These are phyloP conservation scores for Plasmodium vivax DNA, from an alignment of 169 alveolate species.

Conservation along the genomic window DNA sequence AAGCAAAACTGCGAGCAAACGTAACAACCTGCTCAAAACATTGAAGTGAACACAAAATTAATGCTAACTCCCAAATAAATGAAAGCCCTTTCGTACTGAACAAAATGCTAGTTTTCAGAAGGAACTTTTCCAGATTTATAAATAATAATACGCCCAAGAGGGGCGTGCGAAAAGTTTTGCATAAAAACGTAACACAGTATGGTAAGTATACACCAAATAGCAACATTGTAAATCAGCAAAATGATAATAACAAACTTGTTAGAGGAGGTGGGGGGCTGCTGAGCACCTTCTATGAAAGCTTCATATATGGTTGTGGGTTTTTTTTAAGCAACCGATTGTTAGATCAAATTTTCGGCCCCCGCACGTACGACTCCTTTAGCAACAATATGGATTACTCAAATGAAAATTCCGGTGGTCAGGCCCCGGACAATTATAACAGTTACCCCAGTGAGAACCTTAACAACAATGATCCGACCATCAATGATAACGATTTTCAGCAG, in stretches of 20 bases:
- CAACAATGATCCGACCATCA: constrained; percentile 54
- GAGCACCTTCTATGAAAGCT: constrained; percentile 65
- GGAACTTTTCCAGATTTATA: constrained; percentile 71
- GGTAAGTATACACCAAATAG: constrained; percentile 20
- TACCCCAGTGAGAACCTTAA: constrained; percentile 44
- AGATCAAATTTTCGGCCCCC: constrained; percentile 72
- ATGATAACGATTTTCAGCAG: constrained; percentile 66
- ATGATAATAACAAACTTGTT: constrained; percentile 27
- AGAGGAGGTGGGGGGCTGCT: constrained; percentile 49
- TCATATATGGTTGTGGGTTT: constrained; percentile 73
- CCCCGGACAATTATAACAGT: constrained; percentile 16
- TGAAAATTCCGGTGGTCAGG: neutral
- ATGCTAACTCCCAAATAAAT: neutral
- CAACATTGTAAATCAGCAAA: constrained; percentile 29
- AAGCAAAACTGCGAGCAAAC: neutral
- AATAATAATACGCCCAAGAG: constrained; percentile 61
- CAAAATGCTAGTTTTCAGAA: constrained; percentile 51
- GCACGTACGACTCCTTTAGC: constrained; percentile 40
- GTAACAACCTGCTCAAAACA: neutral
- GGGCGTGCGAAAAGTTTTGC: constrained; percentile 52
- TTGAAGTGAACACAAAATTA: neutral
- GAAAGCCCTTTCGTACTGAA: neutral
- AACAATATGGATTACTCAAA: constrained; percentile 31
- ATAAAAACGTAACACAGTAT: constrained; percentile 63
- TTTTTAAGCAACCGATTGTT: constrained; percentile 71